These are phyloP conservation scores for Nothopassalora personata DNA, from an alignment of 2,329 filamentous ascomycete genomes.

Conservation along the genomic window DNA sequence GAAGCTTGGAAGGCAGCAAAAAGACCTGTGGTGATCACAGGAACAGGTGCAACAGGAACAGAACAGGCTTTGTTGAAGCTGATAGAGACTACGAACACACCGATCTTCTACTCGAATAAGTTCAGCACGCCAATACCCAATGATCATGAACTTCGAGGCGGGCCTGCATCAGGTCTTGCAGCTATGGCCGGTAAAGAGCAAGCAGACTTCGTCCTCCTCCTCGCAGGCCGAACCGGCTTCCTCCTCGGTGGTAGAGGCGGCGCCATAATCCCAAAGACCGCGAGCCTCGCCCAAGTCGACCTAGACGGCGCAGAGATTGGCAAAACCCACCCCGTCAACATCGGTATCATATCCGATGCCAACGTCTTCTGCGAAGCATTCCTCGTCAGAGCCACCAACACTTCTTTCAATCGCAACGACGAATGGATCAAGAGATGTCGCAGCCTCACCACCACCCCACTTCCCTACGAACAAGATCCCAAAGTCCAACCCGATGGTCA, in stretches of 20 bases:
- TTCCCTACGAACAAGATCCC: slow-evolving; percentile 23
- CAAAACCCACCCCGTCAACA: slow-evolving; percentile 34
- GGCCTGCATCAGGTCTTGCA: slow-evolving; percentile 34
- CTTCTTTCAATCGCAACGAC: slow-evolving; percentile 12
- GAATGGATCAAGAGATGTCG: slow-evolving; percentile 29
- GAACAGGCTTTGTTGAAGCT: slow-evolving; percentile 30
- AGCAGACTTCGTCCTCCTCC: slow-evolving; percentile 40
- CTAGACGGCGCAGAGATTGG: slow-evolving; percentile 41
- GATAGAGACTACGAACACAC: slow-evolving; percentile 33
- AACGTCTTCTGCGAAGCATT: slow-evolving; percentile 29
- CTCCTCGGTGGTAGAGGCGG: slow-evolving; percentile 15
- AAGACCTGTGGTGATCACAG: slow-evolving; percentile 40
- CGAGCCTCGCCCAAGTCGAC: slow-evolving; percentile 41
- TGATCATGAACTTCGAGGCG: slow-evolving; percentile 34
- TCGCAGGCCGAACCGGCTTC: slow-evolving; percentile 27
- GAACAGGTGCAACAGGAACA: slow-evolving; percentile 35
- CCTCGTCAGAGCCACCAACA: slow-evolving; percentile 9
- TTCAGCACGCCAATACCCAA: slow-evolving; percentile 28
- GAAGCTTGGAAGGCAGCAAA: slow-evolving; percentile 32
- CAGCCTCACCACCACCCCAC: slow-evolving; percentile 20
- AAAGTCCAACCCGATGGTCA: slow-evolving; percentile 27
- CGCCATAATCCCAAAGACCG: slow-evolving; percentile 33
- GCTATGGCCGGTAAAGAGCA: slow-evolving; percentile 30
- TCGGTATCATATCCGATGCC: slow-evolving; percentile 41
- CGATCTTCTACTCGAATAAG: slow-evolving; percentile 40